Percentiles rank a stretch among this genome's conserved stretches.
Evolutionary conservation across 2,329 filamentous ascomycete species (phyloP).

Genomic region (Boeremia lycopersici): DNA sequence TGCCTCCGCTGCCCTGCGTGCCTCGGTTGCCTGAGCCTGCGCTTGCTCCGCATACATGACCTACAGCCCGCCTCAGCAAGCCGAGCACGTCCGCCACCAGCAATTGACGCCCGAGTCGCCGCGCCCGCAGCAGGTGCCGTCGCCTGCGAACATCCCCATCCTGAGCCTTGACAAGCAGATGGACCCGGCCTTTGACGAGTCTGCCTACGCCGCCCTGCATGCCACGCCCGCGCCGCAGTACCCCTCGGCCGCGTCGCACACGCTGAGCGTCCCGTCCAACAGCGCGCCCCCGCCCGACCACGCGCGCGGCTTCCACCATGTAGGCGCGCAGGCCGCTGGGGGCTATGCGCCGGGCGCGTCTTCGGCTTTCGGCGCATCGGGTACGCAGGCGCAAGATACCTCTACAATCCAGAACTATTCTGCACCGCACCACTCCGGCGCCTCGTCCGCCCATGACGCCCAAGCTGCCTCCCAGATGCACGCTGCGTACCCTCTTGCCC

Average conservation of each 20-base stretch:
- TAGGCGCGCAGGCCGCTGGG: slow-evolving; percentile 31
- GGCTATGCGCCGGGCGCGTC: slow-evolving; percentile 31
- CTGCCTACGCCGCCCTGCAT: slow-evolving; percentile 60
- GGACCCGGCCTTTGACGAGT: slow-evolving; percentile 73
- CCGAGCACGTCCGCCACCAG: slow-evolving; percentile 67
- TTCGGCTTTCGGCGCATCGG: slow-evolving; percentile 33
- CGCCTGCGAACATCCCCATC: slow-evolving; percentile 72
- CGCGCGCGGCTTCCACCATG: slow-evolving; percentile 27
- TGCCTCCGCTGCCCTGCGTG: slow-evolving; percentile 4
- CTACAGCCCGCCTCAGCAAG: slow-evolving; percentile 61
- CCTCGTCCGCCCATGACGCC: slow-evolving; percentile 45
- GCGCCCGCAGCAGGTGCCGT: slow-evolving; percentile 70
- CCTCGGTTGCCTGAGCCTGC: slow-evolving; percentile 12
- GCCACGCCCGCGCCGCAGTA: slow-evolving; percentile 38
- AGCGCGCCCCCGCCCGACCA: slow-evolving; percentile 41
- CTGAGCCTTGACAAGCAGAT: slow-evolving; percentile 67
- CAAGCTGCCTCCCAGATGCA: slow-evolving; percentile 32
- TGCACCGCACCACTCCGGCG: slow-evolving; percentile 38
- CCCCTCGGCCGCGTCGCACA: slow-evolving; percentile 40
- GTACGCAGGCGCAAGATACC: slow-evolving; percentile 44
- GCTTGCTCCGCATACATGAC: slow-evolving; percentile 35
- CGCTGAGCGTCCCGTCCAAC: slow-evolving; percentile 35
- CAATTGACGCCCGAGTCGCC: slow-evolving; percentile 73
- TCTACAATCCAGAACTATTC: slow-evolving; percentile 47
- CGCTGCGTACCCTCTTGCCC: slow-evolving; percentile 40